These are phyloP conservation scores for Kalanchoe fedtschenkoi DNA, from an alignment of 164 flowering plant genomes.

Conservation along the genomic window DNA sequence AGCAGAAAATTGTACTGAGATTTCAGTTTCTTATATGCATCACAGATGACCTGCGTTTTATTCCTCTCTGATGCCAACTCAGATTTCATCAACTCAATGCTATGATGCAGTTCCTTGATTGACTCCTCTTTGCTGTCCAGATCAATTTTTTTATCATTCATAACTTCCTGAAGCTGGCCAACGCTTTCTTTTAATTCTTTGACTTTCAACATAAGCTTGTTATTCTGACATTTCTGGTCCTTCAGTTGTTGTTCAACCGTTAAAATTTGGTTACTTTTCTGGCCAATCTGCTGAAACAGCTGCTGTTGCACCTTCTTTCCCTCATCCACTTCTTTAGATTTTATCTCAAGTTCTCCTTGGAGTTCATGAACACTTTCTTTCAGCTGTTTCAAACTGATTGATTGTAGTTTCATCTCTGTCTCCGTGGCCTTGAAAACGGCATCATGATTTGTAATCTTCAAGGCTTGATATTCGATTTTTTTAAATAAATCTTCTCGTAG, in stretches of 20 bases:
- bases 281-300: slow-evolving; percentile 17
- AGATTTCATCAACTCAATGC: slow-evolving; percentile 24
- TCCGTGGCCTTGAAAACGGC: slow-evolving; percentile 19
- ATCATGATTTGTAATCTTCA: slow-evolving; percentile 14
- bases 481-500: slow-evolving; percentile 22
- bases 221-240: slow-evolving; percentile 21
- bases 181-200: slow-evolving; percentile 23
- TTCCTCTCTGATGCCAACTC: slow-evolving; percentile 39
- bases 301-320: slow-evolving; percentile 19
- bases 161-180: slow-evolving; percentile 28
- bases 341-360: slow-evolving; percentile 16
- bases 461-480: slow-evolving; percentile 17
- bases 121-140: slow-evolving; percentile 21
- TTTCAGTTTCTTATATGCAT: slow-evolving; percentile 44
- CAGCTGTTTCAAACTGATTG: slow-evolving; percentile 20
- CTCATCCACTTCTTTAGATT: slow-evolving; percentile 23
- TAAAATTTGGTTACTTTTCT: slow-evolving; percentile 11
- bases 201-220: slow-evolving; percentile 22
- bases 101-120: slow-evolving; percentile 25
- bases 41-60: slow-evolving; percentile 21
- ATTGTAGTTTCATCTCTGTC: slow-evolving; percentile 29
- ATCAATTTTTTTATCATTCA: slow-evolving; percentile 21
- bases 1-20: slow-evolving; percentile 49
- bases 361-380: slow-evolving; percentile 17
- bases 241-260: slow-evolving; percentile 16